These are phyloP conservation scores for Larix sibirica DNA, from an alignment of 83 land plant species.

Conservation along the genomic window DNA sequence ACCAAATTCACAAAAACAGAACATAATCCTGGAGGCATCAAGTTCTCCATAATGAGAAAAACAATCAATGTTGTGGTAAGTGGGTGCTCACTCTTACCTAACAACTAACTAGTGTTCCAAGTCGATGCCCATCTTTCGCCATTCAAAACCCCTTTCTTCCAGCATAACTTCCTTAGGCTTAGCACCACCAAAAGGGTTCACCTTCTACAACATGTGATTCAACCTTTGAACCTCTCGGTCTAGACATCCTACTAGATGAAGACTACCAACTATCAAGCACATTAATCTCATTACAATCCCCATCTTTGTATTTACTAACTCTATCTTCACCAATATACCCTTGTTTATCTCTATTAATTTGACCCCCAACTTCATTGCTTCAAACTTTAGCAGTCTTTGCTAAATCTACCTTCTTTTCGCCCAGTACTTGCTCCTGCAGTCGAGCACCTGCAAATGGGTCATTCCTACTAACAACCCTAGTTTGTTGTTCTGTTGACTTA, in stretches of 20 bases:
- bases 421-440: conserved; percentile 11
- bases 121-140: conserved; percentile 11
- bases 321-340: neutral
- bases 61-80: too few relatives aligned
- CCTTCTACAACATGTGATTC: neutral
- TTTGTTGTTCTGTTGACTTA: neutral
- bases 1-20: too few relatives aligned
- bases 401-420: neutral
- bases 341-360: neutral
- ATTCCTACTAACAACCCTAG: neutral
- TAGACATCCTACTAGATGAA: neutral
- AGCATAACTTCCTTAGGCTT: conserved; percentile 14
- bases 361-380: neutral
- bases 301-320: neutral
- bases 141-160: conserved; percentile 11
- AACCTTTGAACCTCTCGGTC: neutral
- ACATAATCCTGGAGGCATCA: too few relatives aligned
- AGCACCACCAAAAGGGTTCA: conserved; percentile 13
- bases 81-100: neutral
- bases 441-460: conserved; percentile 17
- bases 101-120: conserved; percentile 8
- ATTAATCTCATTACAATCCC: neutral
- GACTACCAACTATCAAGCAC: neutral
- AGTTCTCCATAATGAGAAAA: too few relatives aligned
- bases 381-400: neutral